These are phyloP conservation scores for Hypericum perforatum DNA, from an alignment of 345 rosid species.

Conservation along the genomic window DNA sequence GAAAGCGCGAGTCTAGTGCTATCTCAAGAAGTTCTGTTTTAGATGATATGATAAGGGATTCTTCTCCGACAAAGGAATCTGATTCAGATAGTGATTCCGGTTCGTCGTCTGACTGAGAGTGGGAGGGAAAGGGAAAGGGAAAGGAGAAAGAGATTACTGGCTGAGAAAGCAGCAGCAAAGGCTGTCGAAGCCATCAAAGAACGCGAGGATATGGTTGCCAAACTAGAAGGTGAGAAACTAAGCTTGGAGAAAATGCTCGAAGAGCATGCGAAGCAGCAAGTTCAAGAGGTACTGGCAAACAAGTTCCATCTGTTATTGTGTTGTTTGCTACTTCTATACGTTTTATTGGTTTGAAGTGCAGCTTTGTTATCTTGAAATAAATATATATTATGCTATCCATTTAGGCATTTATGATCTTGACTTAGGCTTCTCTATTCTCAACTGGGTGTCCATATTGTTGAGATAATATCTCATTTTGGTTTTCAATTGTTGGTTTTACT, in stretches of 20 bases:
- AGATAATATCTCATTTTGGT: too few species aligned
- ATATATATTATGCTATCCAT: too few species aligned
- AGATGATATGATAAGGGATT: slow-evolving; percentile 32
- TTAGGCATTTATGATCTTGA: too few species aligned
- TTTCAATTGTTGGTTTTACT: background rate
- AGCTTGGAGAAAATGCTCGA: slow-evolving; percentile 90
- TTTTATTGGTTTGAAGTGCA: background rate
- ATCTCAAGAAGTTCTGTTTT: slow-evolving; percentile 28
- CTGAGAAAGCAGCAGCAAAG: slow-evolving; percentile 74
- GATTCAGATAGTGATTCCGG: slow-evolving; percentile 52
- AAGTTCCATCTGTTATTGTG: background rate
- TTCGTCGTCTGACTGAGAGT: slow-evolving; percentile 64
- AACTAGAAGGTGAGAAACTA: slow-evolving; percentile 90
- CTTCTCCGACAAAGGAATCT: slow-evolving; percentile 31
- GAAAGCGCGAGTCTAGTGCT: slow-evolving; percentile 22
- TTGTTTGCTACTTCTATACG: background rate
- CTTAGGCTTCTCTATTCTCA: too few species aligned
- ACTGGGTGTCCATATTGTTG: too few species aligned
- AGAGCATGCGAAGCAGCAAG: slow-evolving; percentile 90
- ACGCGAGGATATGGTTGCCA: slow-evolving; percentile 75
- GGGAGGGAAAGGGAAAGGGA: slow-evolving; percentile 75
- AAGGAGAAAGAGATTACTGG: slow-evolving; percentile 56
- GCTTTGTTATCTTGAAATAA: too few species aligned
- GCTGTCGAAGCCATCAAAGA: slow-evolving; percentile 67
- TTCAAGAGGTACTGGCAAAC: slow-evolving; percentile 50